phyloP scores from a whole-genome alignment of 2,329 filamentous ascomycete species.

The Sarocladiaceae sp. region DNA sequence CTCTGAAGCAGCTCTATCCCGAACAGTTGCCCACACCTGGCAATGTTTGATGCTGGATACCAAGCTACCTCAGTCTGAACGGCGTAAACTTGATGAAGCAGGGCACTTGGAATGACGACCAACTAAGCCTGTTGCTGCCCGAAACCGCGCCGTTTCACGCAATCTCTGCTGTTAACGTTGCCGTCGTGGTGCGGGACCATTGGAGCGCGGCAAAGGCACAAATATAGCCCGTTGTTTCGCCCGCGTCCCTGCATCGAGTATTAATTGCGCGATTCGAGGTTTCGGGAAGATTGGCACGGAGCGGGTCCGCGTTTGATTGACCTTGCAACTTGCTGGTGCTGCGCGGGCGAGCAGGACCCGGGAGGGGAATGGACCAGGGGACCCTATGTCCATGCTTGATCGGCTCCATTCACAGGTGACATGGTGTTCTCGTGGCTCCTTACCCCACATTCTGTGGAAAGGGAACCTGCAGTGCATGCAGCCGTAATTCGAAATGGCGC shows the following conservation, averaged over 20 bases:
- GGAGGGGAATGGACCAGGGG: neutral
- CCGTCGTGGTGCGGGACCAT: neutral
- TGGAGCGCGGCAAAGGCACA: neutral
- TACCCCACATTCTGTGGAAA: constrained; percentile 7
- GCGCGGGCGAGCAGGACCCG: neutral
- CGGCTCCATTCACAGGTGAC: neutral
- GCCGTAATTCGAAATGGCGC: neutral
- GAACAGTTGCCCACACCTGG: too few species aligned
- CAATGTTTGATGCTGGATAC: too few species aligned
- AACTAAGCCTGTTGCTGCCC: neutral
- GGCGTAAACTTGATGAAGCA: too few species aligned
- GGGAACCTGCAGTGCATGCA: neutral
- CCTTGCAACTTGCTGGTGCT: constrained; percentile 4
- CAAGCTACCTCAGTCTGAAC: too few species aligned
- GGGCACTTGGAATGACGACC: too few species aligned
- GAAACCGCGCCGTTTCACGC: neutral
- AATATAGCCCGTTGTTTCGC: constrained; percentile 1
- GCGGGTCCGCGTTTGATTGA: constrained; percentile 9
- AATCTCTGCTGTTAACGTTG: neutral
- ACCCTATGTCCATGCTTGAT: neutral
- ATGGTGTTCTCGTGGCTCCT: neutral
- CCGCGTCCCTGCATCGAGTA: neutral
- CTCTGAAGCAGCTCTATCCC: too few species aligned
- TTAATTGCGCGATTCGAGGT: neutral
- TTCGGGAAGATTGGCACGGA: constrained; percentile 9